Conservation (phyloP, 2,329 filamentous ascomycete species). For the Paracoccidioides lutzii region DNA sequence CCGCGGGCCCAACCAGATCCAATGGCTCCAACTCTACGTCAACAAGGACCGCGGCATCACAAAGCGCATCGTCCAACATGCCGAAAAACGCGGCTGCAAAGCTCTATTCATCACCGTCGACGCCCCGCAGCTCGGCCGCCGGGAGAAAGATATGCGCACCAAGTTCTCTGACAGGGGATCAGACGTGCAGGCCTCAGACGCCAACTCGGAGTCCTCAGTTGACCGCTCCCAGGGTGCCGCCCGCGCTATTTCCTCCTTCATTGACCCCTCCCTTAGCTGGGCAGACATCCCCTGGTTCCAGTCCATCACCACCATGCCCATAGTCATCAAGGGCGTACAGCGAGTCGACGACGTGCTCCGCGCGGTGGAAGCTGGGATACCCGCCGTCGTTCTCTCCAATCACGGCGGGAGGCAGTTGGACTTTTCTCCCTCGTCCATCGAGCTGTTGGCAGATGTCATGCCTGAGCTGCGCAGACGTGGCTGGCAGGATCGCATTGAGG, state of each 20-base stretch:
- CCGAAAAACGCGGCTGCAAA: slow-evolving; percentile 82
- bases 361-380: slow-evolving; percentile 68
- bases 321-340: slow-evolving; percentile 93
- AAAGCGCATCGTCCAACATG: slow-evolving; percentile 77
- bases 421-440: slow-evolving; percentile 75
- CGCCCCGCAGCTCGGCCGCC: slow-evolving; percentile 81
- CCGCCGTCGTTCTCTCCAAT: slow-evolving; percentile 89
- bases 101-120: slow-evolving; percentile 98
- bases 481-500: slow-evolving; percentile 63
- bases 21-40: slow-evolving; percentile 96
- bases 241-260: slow-evolving; percentile 88
- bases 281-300: slow-evolving; percentile 89
- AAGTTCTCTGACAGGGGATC: slow-evolving; percentile 80
- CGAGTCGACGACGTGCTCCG: slow-evolving; percentile 86
- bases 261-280: slow-evolving; percentile 89
- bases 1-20: slow-evolving; percentile 62
- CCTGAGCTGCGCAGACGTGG: slow-evolving; percentile 64
- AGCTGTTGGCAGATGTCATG: slow-evolving; percentile 88
- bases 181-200: slow-evolving; percentile 58
- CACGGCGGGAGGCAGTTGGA: slow-evolving; percentile 93
- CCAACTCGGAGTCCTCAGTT: slow-evolving; percentile 43
- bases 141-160: slow-evolving; percentile 94
- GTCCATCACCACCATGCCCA: slow-evolving; percentile 83
- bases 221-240: slow-evolving; percentile 88
- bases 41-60: slow-evolving; percentile 93